phyloP scores from a whole-genome alignment of 1,284 basidiomycete species.

The Rugosomyces carneus region DNA sequence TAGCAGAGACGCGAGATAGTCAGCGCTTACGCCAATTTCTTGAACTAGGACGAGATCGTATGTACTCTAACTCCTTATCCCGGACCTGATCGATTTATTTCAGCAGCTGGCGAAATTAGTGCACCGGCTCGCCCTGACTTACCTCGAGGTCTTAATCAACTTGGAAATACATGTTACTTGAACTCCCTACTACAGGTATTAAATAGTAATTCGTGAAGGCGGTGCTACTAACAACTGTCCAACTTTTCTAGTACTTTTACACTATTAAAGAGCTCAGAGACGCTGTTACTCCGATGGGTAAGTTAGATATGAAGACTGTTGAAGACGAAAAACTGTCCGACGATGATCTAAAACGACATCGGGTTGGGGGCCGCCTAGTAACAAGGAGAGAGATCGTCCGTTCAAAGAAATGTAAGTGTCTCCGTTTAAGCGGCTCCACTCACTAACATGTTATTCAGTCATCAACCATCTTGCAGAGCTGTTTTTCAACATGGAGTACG shows the following conservation, averaged over 20 bases:
- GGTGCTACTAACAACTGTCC: neutral
- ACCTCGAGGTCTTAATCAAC: conserved; percentile 85
- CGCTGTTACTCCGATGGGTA: conserved; percentile 60
- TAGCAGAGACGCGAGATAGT: conserved; percentile 71
- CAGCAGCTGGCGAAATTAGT: conserved; percentile 55
- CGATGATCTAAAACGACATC: conserved; percentile 72
- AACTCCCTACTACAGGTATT: conserved; percentile 77
- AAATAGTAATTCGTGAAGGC: neutral
- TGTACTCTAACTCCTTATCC: conserved; percentile 25
- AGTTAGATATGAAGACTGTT: conserved; percentile 45
- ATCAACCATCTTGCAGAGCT: conserved; percentile 73
- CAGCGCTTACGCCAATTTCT: conserved; percentile 63
- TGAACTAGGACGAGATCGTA: conserved; percentile 66
- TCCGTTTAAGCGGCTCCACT: conserved; percentile 1
- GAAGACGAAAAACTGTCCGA: conserved; percentile 71
- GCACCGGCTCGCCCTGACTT: conserved; percentile 52
- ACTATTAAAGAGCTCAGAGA: conserved; percentile 87
- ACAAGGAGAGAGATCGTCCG: conserved; percentile 75
- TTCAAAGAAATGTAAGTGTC: conserved; percentile 73
- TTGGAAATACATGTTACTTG: conserved; percentile 91
- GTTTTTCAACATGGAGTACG: conserved; percentile 73
- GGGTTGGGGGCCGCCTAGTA: conserved; percentile 83
- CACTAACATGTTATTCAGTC: conserved; percentile 40
- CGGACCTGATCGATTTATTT: conserved; percentile 1
- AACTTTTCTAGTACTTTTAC: conserved; percentile 80